A percentile compares a stretch with the other conserved stretches of the same genome.
phyloP scores from a whole-genome alignment of 1,284 basidiomycete species.

The Austropuccinia psidii region DNA sequence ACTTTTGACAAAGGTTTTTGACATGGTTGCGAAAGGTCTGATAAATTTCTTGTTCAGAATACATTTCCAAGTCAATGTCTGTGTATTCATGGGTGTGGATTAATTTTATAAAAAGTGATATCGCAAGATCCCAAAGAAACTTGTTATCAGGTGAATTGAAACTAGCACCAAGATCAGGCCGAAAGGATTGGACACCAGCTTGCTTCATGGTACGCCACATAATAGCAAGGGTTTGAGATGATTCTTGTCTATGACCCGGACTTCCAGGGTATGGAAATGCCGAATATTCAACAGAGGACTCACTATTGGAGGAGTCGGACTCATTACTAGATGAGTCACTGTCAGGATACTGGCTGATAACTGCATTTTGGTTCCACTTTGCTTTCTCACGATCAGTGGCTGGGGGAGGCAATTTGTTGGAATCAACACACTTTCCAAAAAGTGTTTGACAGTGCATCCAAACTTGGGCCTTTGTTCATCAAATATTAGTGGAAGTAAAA shows the following conservation, averaged over 20 bases:
- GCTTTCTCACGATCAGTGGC: constrained; percentile 3
- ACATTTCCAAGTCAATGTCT: not conserved
- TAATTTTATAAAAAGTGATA: not conserved
- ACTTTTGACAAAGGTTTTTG: not conserved
- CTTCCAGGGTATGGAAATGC: constrained; percentile 10
- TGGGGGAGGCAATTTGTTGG: constrained; percentile 10
- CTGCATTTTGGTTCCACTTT: constrained; percentile 3
- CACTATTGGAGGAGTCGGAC: not conserved
- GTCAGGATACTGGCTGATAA: not conserved
- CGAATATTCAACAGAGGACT: not conserved
- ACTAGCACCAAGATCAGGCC: not conserved
- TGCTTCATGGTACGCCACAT: not conserved
- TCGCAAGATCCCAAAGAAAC: not conserved
- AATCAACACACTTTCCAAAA: not conserved
- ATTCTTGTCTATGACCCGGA: not conserved
- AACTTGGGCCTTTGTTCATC: constrained; percentile 17
- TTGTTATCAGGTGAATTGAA: not conserved
- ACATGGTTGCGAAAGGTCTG: not conserved
- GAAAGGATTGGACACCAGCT: not conserved
- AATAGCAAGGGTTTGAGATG: not conserved
- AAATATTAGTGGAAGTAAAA: too few relatives aligned
- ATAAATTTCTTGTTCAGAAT: not conserved
- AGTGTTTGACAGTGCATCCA: constrained; percentile 8
- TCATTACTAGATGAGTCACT: not conserved
- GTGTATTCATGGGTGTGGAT: not conserved